Evolutionary conservation across 1,139 yeast species (phyloP).

Genomic region (Kodamaea suecica): DNA sequence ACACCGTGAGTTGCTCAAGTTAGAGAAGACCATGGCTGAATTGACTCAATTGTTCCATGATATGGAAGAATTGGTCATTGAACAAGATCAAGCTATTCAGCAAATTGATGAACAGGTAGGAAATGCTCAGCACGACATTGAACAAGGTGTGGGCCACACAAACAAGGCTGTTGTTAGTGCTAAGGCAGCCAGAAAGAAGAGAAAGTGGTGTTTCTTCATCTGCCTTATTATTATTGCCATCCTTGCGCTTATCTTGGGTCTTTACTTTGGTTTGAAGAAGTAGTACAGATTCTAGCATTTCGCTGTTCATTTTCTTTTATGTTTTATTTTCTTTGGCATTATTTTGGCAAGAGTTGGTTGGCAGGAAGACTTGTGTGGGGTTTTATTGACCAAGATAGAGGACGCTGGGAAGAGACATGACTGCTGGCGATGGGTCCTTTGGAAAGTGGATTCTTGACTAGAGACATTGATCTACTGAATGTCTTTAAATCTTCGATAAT

Average conservation of each 20-base stretch:
- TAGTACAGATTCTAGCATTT: too few relatives aligned
- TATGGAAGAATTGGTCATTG: slow-evolving; percentile 94
- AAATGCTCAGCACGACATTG: slow-evolving; percentile 85
- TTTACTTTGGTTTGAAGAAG: slow-evolving; percentile 36
- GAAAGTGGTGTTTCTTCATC: slow-evolving; percentile 80
- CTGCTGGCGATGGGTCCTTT: too few relatives aligned
- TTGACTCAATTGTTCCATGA: slow-evolving; percentile 92
- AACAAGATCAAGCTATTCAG: slow-evolving; percentile 87
- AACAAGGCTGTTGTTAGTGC: slow-evolving; percentile 88
- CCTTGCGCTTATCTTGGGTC: slow-evolving; percentile 64
- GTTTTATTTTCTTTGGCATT: too few relatives aligned
- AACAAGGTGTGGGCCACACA: slow-evolving; percentile 93
- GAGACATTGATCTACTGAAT: too few relatives aligned
- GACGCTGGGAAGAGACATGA: too few relatives aligned
- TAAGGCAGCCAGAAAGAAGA: slow-evolving; percentile 87
- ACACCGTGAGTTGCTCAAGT: slow-evolving; percentile 91
- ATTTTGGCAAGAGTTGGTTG: too few relatives aligned
- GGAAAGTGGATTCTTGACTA: too few relatives aligned
- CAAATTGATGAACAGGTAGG: slow-evolving; percentile 79
- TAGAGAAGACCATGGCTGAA: slow-evolving; percentile 95
- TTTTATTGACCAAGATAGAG: too few relatives aligned
- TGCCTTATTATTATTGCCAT: slow-evolving; percentile 57
- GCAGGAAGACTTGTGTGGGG: too few relatives aligned
- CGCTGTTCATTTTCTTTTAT: too few relatives aligned
- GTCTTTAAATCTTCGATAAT: too few relatives aligned